Base-by-base conservation (phyloP, 768 basidiomycete species). In the Hericium erinaceus region DNA sequence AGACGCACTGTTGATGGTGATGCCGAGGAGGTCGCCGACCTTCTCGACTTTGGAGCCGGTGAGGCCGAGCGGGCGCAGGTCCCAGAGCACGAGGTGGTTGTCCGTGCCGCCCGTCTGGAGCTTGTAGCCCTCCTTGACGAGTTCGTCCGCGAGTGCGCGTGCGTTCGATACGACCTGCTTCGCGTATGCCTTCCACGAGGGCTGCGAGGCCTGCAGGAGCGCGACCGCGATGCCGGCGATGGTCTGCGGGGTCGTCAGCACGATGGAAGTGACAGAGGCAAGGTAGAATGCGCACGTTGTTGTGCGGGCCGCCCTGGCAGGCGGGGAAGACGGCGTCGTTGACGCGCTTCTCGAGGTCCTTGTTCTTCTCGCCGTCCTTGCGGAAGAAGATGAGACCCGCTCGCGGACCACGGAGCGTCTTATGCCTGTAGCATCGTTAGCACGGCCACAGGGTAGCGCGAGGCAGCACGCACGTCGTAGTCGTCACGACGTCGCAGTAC, bases 21-120 rank as follows among this genome's bases (percentile, higher is more conserved):
- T 97, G 58, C 92, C 92, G 72, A 92, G 84, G 53, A 97, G 79
- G 70, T 98, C 95, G 72, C 97, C 97, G 64, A 99, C 83, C 79
- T 97, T 98, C 80, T 98, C 95, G 58, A 99, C 85, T 75, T 98
- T 98, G 78, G 87, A 90, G 52, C 97, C 97, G n/a, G 97, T 98
- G 69, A 98, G 76, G 52, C 92, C 89, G 61, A 97, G 79, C 33
- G 97, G 97, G 39, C 97, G 84, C 60, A 98, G 82, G 68, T 98
- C 97, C 95, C 95, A 98, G 52, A 99, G 87, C 52, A 98, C 86
- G 63, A 98, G 84, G 73, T 99, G 97, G 79, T 92, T 98, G 72
- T 98, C 97, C 16, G 94, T 95, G 59, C 97, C 97, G 57, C 81
- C 85, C 13, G 95, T 98, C 77, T 98, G 95, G 63, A 99, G 89